Conservation (phyloP, 306 rosid species). For the Cicer chorassanicum region DNA sequence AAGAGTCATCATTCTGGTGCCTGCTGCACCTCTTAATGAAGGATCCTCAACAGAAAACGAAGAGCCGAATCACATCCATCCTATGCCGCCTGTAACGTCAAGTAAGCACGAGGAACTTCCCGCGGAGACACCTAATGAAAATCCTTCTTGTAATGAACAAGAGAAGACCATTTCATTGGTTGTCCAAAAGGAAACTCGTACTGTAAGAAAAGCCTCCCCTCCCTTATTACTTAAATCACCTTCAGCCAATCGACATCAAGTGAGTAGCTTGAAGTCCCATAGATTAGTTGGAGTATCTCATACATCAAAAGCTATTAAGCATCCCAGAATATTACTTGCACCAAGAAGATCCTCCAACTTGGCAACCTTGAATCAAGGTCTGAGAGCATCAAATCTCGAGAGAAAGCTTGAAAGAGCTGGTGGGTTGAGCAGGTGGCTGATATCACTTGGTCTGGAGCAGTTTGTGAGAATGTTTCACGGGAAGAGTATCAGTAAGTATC, state of each 20-base stretch:
- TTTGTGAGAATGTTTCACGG: constrained; percentile 78
- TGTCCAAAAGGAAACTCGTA: constrained; percentile 41
- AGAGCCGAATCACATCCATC: constrained; percentile 56
- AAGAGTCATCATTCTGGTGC: constrained; percentile 74
- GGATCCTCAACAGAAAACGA: constrained; percentile 44
- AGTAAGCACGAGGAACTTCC: constrained; percentile 46
- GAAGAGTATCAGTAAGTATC: constrained; percentile 66
- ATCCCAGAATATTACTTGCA: constrained; percentile 53
- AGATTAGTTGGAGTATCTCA: constrained; percentile 54
- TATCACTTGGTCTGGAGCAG: constrained; percentile 76
- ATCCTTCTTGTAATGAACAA: constrained; percentile 49
- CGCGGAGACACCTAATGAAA: constrained; percentile 38
- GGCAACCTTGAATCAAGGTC: constrained; percentile 53
- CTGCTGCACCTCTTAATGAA: constrained; percentile 55
- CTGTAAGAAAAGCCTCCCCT: constrained; percentile 45
- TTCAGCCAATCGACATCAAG: constrained; percentile 46
- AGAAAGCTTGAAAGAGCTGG: constrained; percentile 88
- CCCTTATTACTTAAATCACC: constrained; percentile 43
- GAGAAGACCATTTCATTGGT: constrained; percentile 43
- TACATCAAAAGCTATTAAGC: constrained; percentile 51
- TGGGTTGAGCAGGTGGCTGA: constrained; percentile 82
- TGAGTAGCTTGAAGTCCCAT: constrained; percentile 46
- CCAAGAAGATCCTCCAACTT: constrained; percentile 48
- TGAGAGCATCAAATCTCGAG: constrained; percentile 79
- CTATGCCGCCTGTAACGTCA: constrained; percentile 45